Base-by-base conservation (phyloP, 176 grass and related monocot species). In the Elaeis guineensis region DNA sequence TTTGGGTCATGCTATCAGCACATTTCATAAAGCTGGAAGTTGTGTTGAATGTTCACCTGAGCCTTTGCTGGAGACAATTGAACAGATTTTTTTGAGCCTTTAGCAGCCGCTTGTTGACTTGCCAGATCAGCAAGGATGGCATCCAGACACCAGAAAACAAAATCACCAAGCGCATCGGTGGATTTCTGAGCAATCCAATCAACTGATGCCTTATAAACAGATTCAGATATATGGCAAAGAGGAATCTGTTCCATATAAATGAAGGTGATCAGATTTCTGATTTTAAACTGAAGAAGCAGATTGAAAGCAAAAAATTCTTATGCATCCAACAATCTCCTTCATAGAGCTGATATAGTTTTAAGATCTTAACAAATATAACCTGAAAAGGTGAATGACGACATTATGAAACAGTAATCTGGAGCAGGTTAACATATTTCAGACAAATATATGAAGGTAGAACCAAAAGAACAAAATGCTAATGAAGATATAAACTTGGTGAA, bases 111-210 rank as follows among this genome's bases (percentile, higher is more conserved):
- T 67, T 76, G 49, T 67, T 79, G 88, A 70, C 63, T 65, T 59
- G 85, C 76, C 19, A 99, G 68, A 61, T 99, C 94, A 68, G 77
- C 73, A 54, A 99, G 81, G 44, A 99, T 89, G 64, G 63, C 85
- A 63, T 99, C 94, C 70, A 89, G 65, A 63, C 84, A 93, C 94
- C 94, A 99, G 64, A 93, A 61, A 60, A 93, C 59, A 75, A 99
- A 99, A 23, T 93, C 85, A 59, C 71, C 79, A 55, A 99, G 52
- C 21, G 82, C 76, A 50, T 99, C 94, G 18, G 67, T 59, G 54
- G 87, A 85, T 70, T 79, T 99, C 52, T 86, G 74, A 51, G 21
- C 79, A 49, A 99, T 80, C 88, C 88, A 99, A 44, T 99, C 79
- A 66, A 70, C 72, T 3, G 94, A 66, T 3, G 54, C 83, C 71